Percentiles rank a stretch among this genome's conserved stretches.
Conservation (phyloP, 1,284 basidiomycete species). For the Flammula alnicola region DNA sequence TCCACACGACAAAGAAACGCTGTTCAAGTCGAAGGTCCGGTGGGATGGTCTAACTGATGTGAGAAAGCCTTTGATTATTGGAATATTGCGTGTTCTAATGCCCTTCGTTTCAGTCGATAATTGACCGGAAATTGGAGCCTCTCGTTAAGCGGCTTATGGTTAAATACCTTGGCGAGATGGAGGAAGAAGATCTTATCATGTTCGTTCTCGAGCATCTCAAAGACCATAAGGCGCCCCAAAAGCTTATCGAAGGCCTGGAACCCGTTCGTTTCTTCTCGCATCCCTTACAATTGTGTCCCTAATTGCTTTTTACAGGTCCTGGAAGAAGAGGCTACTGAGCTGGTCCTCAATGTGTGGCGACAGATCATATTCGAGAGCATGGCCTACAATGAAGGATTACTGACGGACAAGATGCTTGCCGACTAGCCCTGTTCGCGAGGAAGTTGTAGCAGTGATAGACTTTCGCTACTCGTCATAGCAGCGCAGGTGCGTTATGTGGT, state of each 20-base stretch:
- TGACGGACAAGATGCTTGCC: constrained; percentile 78
- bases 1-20: constrained; percentile 70
- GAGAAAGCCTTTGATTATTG: constrained; percentile 35
- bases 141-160: constrained; percentile 80
- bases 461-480: constrained; percentile 34
- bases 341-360: constrained; percentile 80
- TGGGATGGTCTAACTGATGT: constrained; percentile 89
- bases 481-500: constrained; percentile 51
- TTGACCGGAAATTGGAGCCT: constrained; percentile 82
- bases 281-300: constrained; percentile 3
- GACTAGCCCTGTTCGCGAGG: constrained; percentile 45
- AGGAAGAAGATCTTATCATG: constrained; percentile 88
- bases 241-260: constrained; percentile 85
- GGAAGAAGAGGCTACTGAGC: constrained; percentile 83
- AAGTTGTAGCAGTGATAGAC: constrained; percentile 15
- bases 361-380: constrained; percentile 91
- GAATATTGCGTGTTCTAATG: constrained; percentile 1
- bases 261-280: constrained; percentile 64
- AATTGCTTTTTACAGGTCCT: constrained; percentile 62
- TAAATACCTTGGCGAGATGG: constrained; percentile 85
- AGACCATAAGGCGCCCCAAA: constrained; percentile 80
- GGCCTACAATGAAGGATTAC: constrained; percentile 83
- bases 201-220: constrained; percentile 89
- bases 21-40: constrained; percentile 82
- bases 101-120: constrained; percentile 56